Conservation (phyloP, 163 green algal genomes). For the Prototheca wickerhamii region DNA sequence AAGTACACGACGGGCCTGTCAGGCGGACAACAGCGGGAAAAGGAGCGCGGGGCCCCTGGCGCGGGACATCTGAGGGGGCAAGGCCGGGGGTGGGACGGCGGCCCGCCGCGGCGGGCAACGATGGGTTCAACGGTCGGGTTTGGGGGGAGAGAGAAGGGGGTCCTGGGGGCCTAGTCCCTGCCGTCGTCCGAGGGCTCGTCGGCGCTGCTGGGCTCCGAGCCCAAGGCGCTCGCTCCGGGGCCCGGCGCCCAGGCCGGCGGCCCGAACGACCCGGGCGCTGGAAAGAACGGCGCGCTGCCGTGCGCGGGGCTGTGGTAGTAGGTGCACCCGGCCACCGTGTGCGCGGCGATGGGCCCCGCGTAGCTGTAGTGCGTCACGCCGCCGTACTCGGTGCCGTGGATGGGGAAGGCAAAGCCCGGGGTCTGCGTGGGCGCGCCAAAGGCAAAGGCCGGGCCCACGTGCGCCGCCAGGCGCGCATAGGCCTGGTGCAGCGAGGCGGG, state of each 20-base stretch:
- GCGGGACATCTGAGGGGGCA: too few species aligned
- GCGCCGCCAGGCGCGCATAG: neutral
- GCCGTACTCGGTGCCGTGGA: neutral
- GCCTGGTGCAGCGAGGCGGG: neutral
- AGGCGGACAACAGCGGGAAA: too few species aligned
- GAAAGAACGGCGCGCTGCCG: neutral
- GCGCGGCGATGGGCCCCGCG: neutral
- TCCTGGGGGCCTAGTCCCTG: neutral
- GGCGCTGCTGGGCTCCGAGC: neutral
- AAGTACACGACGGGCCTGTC: too few species aligned
- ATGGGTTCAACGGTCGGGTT: neutral
- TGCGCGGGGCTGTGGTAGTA: neutral
- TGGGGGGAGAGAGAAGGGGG: neutral
- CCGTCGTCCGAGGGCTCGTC: too few species aligned
- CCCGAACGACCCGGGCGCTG: neutral
- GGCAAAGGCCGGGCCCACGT: too few species aligned
- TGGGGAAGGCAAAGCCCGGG: too few species aligned
- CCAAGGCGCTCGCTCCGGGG: too few species aligned
- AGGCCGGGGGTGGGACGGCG: too few species aligned
- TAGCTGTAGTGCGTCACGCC: neutral
- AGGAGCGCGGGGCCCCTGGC: too few species aligned
- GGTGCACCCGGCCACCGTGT: constrained; percentile 1
- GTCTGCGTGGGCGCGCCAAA: too few species aligned
- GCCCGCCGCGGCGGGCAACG: too few species aligned
- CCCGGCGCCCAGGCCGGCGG: too few species aligned